Percentiles rank a stretch among this genome's conserved stretches.
Evolutionary conservation across 768 basidiomycete genomes (phyloP).

Genomic region (Tricholoma furcatifolium): DNA sequence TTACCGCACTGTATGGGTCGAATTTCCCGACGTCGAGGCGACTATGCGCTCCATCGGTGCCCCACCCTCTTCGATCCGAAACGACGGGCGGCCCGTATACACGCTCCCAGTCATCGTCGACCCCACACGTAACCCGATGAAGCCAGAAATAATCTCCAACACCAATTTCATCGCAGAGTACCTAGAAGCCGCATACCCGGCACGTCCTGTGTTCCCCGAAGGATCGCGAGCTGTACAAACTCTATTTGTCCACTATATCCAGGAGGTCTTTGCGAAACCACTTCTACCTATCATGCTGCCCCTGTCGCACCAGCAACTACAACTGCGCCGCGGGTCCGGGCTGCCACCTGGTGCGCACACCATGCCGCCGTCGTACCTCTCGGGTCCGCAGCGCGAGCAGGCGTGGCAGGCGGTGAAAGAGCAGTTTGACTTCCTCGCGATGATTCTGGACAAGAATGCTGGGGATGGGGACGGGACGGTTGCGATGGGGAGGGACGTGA

Average conservation of each 20-base stretch:
- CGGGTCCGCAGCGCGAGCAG: slow-evolving; percentile 53
- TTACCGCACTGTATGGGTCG: slow-evolving; percentile 70
- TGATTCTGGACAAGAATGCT: slow-evolving; percentile 65
- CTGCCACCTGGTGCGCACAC: slow-evolving; percentile 34
- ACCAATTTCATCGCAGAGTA: slow-evolving; percentile 68
- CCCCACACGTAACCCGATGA: slow-evolving; percentile 41
- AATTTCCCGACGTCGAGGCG: slow-evolving; percentile 65
- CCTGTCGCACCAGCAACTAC: slow-evolving; percentile 59
- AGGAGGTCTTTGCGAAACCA: slow-evolving; percentile 63
- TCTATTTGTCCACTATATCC: slow-evolving; percentile 68
- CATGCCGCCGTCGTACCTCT: slow-evolving; percentile 14
- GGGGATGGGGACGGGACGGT: slow-evolving; percentile 65
- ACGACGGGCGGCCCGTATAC: slow-evolving; percentile 62
- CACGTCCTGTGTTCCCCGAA: slow-evolving; percentile 68
- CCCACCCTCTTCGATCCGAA: slow-evolving; percentile 49
- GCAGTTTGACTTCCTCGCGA: slow-evolving; percentile 65
- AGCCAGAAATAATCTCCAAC: slow-evolving; percentile 57
- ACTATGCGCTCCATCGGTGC: slow-evolving; percentile 59
- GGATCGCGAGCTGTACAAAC: slow-evolving; percentile 67
- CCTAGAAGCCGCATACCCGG: slow-evolving; percentile 66
- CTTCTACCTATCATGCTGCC: slow-evolving; percentile 72
- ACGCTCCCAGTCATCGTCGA: slow-evolving; percentile 71
- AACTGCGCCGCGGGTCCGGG: slow-evolving; percentile 54
- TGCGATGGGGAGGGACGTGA: slow-evolving; percentile 62
- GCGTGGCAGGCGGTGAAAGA: slow-evolving; percentile 64